Evolutionary conservation across 192 early-diverging fungal genomes (phyloP).

Genomic region (Podila clonocystis): DNA sequence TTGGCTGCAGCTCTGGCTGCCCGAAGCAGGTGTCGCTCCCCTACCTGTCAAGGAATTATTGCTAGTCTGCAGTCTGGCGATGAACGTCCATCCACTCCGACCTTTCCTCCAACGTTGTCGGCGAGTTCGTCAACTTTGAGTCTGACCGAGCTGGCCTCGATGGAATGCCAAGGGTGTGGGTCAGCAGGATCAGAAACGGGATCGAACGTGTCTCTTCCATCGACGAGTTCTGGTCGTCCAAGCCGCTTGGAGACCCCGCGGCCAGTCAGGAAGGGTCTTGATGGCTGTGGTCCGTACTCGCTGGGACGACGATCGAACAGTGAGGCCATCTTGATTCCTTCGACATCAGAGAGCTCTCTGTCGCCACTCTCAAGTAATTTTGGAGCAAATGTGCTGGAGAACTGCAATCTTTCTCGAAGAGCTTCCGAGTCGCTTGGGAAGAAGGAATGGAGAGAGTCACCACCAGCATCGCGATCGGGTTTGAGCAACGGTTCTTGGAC

Average conservation of each 20-base stretch:
- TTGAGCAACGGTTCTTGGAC: background rate
- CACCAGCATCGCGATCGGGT: slow-evolving; percentile 8
- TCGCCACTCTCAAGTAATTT: slow-evolving; percentile 1
- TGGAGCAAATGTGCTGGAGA: slow-evolving; percentile 9
- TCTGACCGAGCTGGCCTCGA: slow-evolving; percentile 7
- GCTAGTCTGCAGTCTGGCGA: background rate
- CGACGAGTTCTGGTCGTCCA: slow-evolving; percentile 9
- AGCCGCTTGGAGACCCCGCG: slow-evolving; percentile 29
- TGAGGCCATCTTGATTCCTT: slow-evolving; percentile 8
- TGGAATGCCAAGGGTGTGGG: slow-evolving; percentile 15
- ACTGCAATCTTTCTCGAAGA: slow-evolving; percentile 7
- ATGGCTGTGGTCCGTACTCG: slow-evolving; percentile 19
- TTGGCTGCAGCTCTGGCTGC: slow-evolving; percentile 19
- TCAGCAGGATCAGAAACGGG: background rate
- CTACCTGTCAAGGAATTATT: slow-evolving; percentile 1
- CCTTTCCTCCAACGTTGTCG: slow-evolving; percentile 6
- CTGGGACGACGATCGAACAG: slow-evolving; percentile 27
- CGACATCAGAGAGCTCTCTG: background rate
- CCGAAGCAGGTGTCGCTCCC: slow-evolving; percentile 27
- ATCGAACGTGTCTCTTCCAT: background rate
- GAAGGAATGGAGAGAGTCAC: slow-evolving; percentile 25
- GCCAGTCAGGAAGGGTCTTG: slow-evolving; percentile 20
- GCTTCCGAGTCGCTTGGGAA: slow-evolving; percentile 30
- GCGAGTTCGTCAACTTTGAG: slow-evolving; percentile 12
- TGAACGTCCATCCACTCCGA: slow-evolving; percentile 9